Conservation (phyloP, 2,329 filamentous ascomycete species). For the Ceratocystis colombiana region DNA sequence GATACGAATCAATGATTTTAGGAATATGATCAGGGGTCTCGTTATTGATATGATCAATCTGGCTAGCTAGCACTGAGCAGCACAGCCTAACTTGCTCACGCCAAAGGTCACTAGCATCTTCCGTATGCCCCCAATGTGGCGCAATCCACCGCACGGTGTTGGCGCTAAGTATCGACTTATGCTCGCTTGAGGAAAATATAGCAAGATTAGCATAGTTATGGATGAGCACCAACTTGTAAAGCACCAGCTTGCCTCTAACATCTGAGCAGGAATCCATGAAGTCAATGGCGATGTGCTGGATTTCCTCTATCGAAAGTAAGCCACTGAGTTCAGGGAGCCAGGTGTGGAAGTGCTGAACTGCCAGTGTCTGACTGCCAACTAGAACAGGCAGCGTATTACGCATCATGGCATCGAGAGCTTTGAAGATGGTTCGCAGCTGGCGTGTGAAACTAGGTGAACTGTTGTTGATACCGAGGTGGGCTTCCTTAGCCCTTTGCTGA, state of each 20-base stretch:
- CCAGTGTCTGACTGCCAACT: constrained; percentile 86
- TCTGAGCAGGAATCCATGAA: constrained; percentile 84
- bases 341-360: constrained; percentile 91
- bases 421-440: constrained; percentile 79
- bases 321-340: constrained; percentile 88
- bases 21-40: constrained; percentile 83
- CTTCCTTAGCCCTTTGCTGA: constrained; percentile 81
- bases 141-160: constrained; percentile 86
- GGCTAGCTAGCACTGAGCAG: constrained; percentile 81
- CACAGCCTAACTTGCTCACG: constrained; percentile 87
- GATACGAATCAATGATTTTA: constrained; percentile 82
- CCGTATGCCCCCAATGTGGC: constrained; percentile 78
- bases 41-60: constrained; percentile 65
- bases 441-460: constrained; percentile 64
- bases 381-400: constrained; percentile 72
- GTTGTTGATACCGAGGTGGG: constrained; percentile 71
- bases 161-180: constrained; percentile 60
- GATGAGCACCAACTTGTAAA: constrained; percentile 88
- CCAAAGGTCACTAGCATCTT: constrained; percentile 71
- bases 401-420: constrained; percentile 82
- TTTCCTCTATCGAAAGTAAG: constrained; percentile 69
- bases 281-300: constrained; percentile 80
- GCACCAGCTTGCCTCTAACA: constrained; percentile 79
- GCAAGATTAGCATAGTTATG: constrained; percentile 79
- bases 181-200: constrained; percentile 69